Percentiles rank a stretch among this genome's conserved stretches.
Conservation (phyloP, 2,329 filamentous ascomycete genomes). For the Aphanoascus verrucosus region DNA sequence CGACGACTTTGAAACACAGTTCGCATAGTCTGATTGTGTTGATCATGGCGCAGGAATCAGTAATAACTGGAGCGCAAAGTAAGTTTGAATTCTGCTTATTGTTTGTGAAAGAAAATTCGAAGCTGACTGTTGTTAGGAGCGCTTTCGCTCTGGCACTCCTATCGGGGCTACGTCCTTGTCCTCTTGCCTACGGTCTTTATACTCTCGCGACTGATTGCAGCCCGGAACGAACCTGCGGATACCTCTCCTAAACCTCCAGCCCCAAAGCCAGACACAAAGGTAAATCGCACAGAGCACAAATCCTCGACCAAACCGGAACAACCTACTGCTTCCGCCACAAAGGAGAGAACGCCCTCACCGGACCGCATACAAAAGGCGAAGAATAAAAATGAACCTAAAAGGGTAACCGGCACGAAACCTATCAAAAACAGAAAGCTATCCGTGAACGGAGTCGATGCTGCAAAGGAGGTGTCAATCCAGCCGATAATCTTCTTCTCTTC, state of each 20-base stretch:
- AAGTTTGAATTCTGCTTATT: not conserved
- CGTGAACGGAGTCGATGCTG: not conserved
- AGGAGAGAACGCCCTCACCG: conserved; percentile 8
- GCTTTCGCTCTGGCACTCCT: conserved; percentile 15
- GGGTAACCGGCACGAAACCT: conserved; percentile 14
- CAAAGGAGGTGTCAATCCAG: conserved; percentile 36
- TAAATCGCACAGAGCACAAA: not conserved
- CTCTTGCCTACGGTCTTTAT: conserved; percentile 1
- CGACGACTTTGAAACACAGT: not conserved
- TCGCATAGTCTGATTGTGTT: not conserved
- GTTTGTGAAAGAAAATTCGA: not conserved
- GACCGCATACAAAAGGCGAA: not conserved
- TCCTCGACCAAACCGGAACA: not conserved
- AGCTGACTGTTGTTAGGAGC: conserved; percentile 8
- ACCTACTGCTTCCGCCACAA: not conserved
- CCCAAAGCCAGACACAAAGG: not conserved
- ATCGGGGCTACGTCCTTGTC: conserved; percentile 10
- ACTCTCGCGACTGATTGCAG: conserved; percentile 1
- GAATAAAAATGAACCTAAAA: conserved; percentile 12
- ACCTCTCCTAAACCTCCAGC: not conserved
- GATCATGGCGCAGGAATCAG: conserved; percentile 6
- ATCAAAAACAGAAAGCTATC: conserved; percentile 6
- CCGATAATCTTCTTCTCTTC: conserved; percentile 82
- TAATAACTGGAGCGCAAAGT: conserved; percentile 4
- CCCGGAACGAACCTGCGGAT: not conserved